These are phyloP conservation scores for Microsporum canis DNA, from an alignment of 2,329 filamentous ascomycete genomes.

Conservation along the genomic window DNA sequence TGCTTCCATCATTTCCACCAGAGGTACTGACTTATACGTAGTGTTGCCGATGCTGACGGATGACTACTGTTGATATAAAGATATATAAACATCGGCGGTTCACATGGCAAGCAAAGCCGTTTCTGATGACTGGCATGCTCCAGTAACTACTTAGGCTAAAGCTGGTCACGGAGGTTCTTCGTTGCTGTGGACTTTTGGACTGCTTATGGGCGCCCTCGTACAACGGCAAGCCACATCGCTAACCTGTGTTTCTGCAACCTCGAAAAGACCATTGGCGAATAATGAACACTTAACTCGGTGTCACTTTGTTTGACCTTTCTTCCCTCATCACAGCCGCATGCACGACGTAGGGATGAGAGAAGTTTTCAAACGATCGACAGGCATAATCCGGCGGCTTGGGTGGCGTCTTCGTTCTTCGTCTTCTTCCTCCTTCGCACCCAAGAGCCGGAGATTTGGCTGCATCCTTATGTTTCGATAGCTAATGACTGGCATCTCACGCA, in stretches of 20 bases:
- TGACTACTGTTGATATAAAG: too few relatives aligned
- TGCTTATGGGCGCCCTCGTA: not conserved
- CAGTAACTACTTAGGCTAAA: too few relatives aligned
- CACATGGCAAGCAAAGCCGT: too few relatives aligned
- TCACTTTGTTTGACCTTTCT: not conserved
- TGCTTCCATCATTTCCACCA: too few relatives aligned
- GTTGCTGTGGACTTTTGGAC: not conserved
- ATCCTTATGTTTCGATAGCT: not conserved
- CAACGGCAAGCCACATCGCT: not conserved
- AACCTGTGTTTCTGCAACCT: not conserved
- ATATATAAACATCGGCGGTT: too few relatives aligned
- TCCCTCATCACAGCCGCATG: not conserved
- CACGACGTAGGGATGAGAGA: not conserved
- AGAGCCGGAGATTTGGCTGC: not conserved
- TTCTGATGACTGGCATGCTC: too few relatives aligned
- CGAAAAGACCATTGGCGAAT: not conserved
- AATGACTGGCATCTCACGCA: not conserved
- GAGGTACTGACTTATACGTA: too few relatives aligned
- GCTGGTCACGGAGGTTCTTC: too few relatives aligned
- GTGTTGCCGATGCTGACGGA: too few relatives aligned
- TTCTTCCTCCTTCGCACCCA: not conserved
- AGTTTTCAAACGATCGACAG: not conserved
- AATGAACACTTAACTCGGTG: not conserved
- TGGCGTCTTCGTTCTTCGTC: not conserved
- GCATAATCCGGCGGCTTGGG: not conserved